Base-by-base conservation (phyloP, 805 yeast genomes). In the Saccharomyces paradoxus region DNA sequence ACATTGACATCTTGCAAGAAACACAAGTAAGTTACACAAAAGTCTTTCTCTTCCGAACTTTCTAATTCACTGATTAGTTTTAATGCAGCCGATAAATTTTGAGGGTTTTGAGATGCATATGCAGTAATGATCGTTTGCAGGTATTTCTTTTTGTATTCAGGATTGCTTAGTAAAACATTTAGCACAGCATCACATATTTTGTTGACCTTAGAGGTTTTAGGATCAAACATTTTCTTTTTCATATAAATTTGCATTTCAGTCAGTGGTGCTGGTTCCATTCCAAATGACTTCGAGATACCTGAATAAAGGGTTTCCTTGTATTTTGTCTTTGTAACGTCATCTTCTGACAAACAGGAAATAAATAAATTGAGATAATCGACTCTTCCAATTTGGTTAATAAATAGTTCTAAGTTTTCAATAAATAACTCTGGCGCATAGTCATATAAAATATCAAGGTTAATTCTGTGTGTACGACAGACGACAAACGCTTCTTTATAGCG, bases 61-160 rank as follows among this genome's bases (percentile, higher is more conserved):
- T 74, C 71, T 55, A 85, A 73, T 0, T 79, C 64, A 1, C 84
- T 77, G 54, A 90, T 84, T 51, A 87, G 71, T 27, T 65, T 66
- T 54, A 94, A 75, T 0, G 98, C 98, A 29, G 82, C 85, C 32
- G 76, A 80, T 51, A 90, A 76, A 62, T 87, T 87, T 14, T 97
- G 90, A 2, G 99, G 99, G 46, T 78, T 82, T 72, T 88, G 87
- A 69, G 96, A 89, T 0, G 97, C 96, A 66, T 86, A 88, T 0
- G 97, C 96, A 3, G 99, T 92, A 54, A 94, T 79, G 22, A 87
- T 81, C 1, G 94, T 80, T 68, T 89, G 95, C 53, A 86, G 68
- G 63, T 87, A 88, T 58, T 77, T 79, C 28, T 74, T 67, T 57
- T 76, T 78, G 64, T 81, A 81, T 46, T 75, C 72, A 4, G 83